Evolutionary conservation across 2,329 filamentous ascomycete species (phyloP).

Genomic region (Aaosphaeria pasadenensis): DNA sequence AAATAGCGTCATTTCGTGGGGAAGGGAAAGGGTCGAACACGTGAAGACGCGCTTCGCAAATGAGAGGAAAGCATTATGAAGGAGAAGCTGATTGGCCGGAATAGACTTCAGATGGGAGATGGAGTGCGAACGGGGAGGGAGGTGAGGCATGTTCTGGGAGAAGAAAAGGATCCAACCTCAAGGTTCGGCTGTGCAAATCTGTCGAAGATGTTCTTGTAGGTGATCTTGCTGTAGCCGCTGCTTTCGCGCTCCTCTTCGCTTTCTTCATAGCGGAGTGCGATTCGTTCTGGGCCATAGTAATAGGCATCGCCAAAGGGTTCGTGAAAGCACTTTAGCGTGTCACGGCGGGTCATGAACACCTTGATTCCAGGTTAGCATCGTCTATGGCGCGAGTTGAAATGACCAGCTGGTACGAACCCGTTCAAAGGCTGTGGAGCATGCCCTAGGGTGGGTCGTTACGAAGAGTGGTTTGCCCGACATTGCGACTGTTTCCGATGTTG

Average conservation of each 20-base stretch:
- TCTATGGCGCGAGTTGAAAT: conserved; percentile 1
- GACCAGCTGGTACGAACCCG: conserved; percentile 56
- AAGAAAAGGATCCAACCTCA: conserved; percentile 58
- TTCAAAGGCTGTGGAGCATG: conserved; percentile 97
- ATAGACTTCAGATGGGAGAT: conserved; percentile 2
- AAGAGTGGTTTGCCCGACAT: conserved; percentile 86
- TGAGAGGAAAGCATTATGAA: conserved; percentile 3
- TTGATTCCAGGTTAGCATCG: conserved; percentile 6
- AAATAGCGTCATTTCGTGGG: conserved; percentile 14
- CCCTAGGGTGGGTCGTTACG: conserved; percentile 87
- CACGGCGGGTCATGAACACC: conserved; percentile 92
- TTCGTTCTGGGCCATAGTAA: conserved; percentile 89
- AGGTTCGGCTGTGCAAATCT: conserved; percentile 68
- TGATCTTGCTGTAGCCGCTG: conserved; percentile 67
- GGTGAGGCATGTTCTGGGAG: neutral
- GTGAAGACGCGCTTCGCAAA: conserved; percentile 4
- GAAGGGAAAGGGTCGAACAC: neutral
- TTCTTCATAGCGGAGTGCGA: conserved; percentile 73
- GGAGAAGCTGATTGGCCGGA: conserved; percentile 9
- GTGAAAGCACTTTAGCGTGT: conserved; percentile 79
- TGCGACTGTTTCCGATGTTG: no score
- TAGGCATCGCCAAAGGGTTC: conserved; percentile 97
- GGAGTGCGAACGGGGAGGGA: neutral
- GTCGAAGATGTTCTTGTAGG: conserved; percentile 75
- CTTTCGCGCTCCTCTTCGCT: conserved; percentile 55